Evolutionary conservation across 2,329 filamentous ascomycete genomes (phyloP), one percentile per base, ranked within the genome.

Genomic region (Hypoxylon sp.): DNA sequence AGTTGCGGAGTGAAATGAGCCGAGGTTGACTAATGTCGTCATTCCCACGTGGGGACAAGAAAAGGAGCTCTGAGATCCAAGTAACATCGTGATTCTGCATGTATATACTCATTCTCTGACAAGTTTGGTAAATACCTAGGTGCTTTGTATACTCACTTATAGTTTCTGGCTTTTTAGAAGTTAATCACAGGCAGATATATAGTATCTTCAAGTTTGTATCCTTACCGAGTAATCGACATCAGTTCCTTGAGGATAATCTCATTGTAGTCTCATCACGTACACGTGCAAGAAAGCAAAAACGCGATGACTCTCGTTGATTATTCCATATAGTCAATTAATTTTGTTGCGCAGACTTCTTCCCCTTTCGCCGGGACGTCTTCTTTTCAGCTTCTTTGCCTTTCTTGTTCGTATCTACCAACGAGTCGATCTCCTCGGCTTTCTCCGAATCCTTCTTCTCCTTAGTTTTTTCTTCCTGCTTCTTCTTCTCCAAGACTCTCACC

Each of bases 401-500:
- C 48, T 72, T 73, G 51, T 73, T 71, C 3, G 70, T 58, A 21
- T 69, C 43, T 38, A 72, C 63, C 21, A 69, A 56, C 13, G 69
- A 53, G 42, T 72, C 64, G 21, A 71, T 55, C 51, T 72, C 63
- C 48, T 70, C 55, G 9, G 61, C 67, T 42, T 73, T 72, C 52
- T 71, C 71, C 6, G 64, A 59, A 13, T 72, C 65, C 53, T 72
- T 63, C 55, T 69, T 67, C 54, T 69, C 68, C 56, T 72, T 43
- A 5, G 71, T 66, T 18, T 65, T 60, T 1, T 70, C 71, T 7
- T 79, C 78, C 4, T 74, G 73, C 45, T 45, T 54, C 3, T 83
- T 77, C 63, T 71, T 83, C 56, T 62, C 77, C 23, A 62, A 58
- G 4, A 72, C 70, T 3, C 63, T 83, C 2, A 70, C 18, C 1